A percentile compares a stretch with the other conserved stretches of the same genome.
phyloP scores from a whole-genome alignment of 352 stramenopile genomes.

The Saprolegnia parasitica region DNA sequence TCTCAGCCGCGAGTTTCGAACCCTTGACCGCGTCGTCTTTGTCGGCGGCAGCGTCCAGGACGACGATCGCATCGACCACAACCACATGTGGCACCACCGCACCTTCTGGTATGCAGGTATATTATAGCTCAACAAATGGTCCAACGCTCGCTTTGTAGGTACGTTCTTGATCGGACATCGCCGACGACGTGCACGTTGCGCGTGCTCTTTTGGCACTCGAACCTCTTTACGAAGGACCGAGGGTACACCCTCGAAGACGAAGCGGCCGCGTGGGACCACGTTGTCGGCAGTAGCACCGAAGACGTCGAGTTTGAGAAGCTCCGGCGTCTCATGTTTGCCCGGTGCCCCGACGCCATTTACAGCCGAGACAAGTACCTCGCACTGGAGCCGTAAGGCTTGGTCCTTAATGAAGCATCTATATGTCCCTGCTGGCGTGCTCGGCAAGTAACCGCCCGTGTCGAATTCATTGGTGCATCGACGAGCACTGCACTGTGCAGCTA shows the following conservation, averaged over 20 bases:
- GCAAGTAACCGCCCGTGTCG: too few relatives aligned
- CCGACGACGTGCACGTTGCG: not conserved
- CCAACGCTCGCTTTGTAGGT: not conserved
- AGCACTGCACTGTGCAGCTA: too few relatives aligned
- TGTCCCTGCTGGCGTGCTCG: too few relatives aligned
- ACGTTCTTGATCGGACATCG: not conserved
- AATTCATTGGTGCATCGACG: too few relatives aligned
- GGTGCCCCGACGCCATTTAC: not conserved
- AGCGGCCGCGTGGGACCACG: not conserved
- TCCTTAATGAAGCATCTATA: too few relatives aligned
- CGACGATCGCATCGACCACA: not conserved
- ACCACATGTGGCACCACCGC: not conserved
- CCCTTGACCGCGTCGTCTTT: not conserved
- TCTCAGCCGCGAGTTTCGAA: not conserved
- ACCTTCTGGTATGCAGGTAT: not conserved
- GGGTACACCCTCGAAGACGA: not conserved
- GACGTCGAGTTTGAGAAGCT: slow-evolving; percentile 1
- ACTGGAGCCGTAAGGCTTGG: not conserved
- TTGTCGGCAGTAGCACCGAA: not conserved
- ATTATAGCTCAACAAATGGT: not conserved
- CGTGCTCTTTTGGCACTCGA: not conserved
- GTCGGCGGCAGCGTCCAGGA: not conserved
- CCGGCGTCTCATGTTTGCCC: not conserved
- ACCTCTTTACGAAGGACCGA: not conserved
- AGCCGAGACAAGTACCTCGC: not conserved